A percentile compares a stretch with the other conserved stretches of the same genome.
phyloP scores from a whole-genome alignment of 805 yeast species.

The Blastobotrys mokoenaii region DNA sequence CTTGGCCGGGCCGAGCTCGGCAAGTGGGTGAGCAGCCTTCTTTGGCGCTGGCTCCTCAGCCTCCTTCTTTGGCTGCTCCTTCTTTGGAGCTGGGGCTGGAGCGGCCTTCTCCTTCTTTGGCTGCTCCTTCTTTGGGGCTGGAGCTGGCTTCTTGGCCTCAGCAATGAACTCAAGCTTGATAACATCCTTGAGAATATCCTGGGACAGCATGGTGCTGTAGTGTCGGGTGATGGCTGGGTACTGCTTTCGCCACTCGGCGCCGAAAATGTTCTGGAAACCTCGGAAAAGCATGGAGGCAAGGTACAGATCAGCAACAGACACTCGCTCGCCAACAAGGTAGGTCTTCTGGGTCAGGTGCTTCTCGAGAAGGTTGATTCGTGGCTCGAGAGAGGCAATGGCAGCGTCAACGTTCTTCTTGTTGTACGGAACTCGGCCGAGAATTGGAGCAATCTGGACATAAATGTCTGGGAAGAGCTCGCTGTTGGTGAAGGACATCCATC shows the following conservation, averaged over 20 bases:
- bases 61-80: conserved; percentile 28
- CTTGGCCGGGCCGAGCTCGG: conserved; percentile 63
- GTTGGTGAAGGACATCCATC: conserved; percentile 74
- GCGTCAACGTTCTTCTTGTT: conserved; percentile 62
- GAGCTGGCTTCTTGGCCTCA: conserved; percentile 56
- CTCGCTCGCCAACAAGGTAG: conserved; percentile 61
- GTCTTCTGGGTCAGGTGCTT: conserved; percentile 50
- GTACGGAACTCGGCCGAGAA: conserved; percentile 60
- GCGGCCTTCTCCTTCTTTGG: conserved; percentile 33
- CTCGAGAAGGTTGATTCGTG: conserved; percentile 41
- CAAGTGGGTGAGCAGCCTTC: conserved; percentile 90
- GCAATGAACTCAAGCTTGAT: conserved; percentile 50
- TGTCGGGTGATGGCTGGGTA: conserved; percentile 64
- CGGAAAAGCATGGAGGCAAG: conserved; percentile 42
- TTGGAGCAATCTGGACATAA: conserved; percentile 47
- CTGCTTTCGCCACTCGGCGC: conserved; percentile 51
- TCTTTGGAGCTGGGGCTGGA: conserved; percentile 36
- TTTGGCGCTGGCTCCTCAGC: conserved; percentile 44
- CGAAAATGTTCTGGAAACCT: conserved; percentile 53
- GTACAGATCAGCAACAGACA: conserved; percentile 58
- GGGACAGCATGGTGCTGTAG: conserved; percentile 47
- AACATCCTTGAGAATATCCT: conserved; percentile 41
- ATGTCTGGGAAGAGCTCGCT: conserved; percentile 48
- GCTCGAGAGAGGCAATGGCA: conserved; percentile 32
- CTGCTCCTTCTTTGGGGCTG: conserved; percentile 71